These are phyloP conservation scores for Centella asiatica DNA, from an alignment of 129 eudicot species.

Conservation along the genomic window DNA sequence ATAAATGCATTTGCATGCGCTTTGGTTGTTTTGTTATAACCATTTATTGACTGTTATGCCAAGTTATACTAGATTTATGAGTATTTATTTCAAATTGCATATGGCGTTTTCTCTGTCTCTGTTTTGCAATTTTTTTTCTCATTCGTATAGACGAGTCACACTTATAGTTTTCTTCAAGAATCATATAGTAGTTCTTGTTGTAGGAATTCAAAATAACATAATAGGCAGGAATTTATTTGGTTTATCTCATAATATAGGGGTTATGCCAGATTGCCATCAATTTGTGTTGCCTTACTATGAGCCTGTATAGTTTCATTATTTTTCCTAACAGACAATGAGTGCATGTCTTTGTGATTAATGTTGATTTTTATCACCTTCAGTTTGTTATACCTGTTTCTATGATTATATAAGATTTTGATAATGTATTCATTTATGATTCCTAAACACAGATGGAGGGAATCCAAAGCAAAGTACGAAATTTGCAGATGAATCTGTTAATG, in stretches of 20 bases:
- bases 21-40: neutral
- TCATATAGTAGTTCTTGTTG: too few relatives aligned
- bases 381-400: neutral
- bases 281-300: too few relatives aligned
- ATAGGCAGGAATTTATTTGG: neutral
- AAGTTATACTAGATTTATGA: neutral
- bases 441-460: conserved; percentile 75
- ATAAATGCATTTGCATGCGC: neutral
- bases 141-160: neutral
- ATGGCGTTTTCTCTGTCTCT: neutral
- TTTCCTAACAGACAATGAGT: neutral
- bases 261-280: neutral
- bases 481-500: conserved; percentile 80
- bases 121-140: conserved; percentile 2
- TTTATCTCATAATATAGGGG: neutral
- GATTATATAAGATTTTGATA: neutral
- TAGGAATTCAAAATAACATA: neutral
- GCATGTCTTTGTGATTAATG: neutral
- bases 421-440: neutral
- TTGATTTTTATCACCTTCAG: neutral
- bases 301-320: too few relatives aligned
- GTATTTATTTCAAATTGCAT: neutral
- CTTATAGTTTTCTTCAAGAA: too few relatives aligned
- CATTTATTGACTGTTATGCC: neutral
- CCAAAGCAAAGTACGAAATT: conserved; percentile 69